Base-by-base conservation (phyloP, 441 rosid genomes). In the Viola pubescens region DNA sequence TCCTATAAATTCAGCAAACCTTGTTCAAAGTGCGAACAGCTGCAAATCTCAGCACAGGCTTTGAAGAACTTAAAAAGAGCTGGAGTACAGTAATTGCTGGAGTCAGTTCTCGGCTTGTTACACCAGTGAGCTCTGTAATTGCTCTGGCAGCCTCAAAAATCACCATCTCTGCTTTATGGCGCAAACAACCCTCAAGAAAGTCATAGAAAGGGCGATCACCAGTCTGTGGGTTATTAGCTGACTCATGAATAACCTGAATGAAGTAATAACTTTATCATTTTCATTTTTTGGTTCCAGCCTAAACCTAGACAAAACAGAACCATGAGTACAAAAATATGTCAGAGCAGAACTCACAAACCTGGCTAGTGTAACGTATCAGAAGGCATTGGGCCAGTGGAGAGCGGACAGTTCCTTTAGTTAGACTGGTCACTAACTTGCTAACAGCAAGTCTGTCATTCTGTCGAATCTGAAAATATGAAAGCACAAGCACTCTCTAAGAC, bases 61-160 rank as follows among this genome's bases (percentile, higher is more conserved):
- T 94, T 54, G 97, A 88, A 56, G 96, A 94, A 76, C 94, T 88
- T 75, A 94, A 75, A 67, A 94, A 90, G 46, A 90, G 95, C 80
- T 94, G 99, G 48, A 94, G 96, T 68, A 90, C 99, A 64, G 96
- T 86, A 58, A 94, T 94, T 63, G 99, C 99, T 50, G 99, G 99
- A 58, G 97, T 88, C 81, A 94, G 60, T 78, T 94, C 99, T 69
- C 88, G 81, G 85, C 76, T 88, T 62, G 88, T 82, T 67, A 90
- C 96, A 38, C 88, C 90, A 76, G 73, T 82, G 66, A 94, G 96
- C 85, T 86, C 99, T 1, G 99, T 94, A 70, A 94, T 94, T 50
- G 99, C 96, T 70, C 95, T 86, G 67, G 99, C 99, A 71, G 97
- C 96, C 84, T 90, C 99, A 79, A 90, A 85, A 68, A 88, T 88